A percentile compares a stretch with the other conserved stretches of the same genome.
Conservation (phyloP, 1,284 basidiomycete genomes). For the Trichosporon inkin region DNA sequence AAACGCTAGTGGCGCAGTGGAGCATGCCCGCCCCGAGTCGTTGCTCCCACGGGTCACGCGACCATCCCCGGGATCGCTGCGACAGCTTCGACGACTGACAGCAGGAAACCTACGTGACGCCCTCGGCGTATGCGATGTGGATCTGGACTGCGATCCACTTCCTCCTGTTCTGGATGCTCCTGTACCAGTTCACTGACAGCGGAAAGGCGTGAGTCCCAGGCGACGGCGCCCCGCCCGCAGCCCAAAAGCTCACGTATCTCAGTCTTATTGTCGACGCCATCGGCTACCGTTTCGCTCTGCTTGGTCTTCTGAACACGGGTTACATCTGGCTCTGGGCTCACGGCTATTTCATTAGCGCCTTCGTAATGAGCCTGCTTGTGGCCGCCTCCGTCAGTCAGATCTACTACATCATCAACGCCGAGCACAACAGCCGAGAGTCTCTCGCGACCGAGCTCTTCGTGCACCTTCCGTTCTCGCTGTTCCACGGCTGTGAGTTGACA, state of each 20-base stretch:
- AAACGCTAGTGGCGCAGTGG: not conserved
- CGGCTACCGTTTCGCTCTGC: conserved; percentile 80
- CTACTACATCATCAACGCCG: conserved; percentile 87
- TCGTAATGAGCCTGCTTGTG: conserved; percentile 75
- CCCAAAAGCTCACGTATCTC: not conserved
- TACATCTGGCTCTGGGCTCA: conserved; percentile 76
- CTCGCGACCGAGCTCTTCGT: conserved; percentile 62
- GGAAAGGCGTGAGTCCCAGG: conserved; percentile 58
- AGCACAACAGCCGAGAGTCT: conserved; percentile 57
- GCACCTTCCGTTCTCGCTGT: conserved; percentile 75
- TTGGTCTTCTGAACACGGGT: conserved; percentile 75
- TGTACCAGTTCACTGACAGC: conserved; percentile 71
- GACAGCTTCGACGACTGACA: conserved; percentile 50
- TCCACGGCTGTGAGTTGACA: conserved; percentile 68
- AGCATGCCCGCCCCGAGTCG: not conserved
- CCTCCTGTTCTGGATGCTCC: conserved; percentile 76
- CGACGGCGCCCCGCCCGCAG: no score
- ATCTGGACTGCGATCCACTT: conserved; percentile 70
- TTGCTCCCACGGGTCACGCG: not conserved
- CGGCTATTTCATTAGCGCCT: conserved; percentile 66
- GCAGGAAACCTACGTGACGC: conserved; percentile 24
- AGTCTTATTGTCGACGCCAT: conserved; percentile 74
- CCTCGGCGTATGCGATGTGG: conserved; percentile 23
- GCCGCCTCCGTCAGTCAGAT: conserved; percentile 59
- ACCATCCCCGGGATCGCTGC: not conserved